Base-by-base conservation (phyloP, 192 early-diverging fungal species). In the Coemansia sp. region DNA sequence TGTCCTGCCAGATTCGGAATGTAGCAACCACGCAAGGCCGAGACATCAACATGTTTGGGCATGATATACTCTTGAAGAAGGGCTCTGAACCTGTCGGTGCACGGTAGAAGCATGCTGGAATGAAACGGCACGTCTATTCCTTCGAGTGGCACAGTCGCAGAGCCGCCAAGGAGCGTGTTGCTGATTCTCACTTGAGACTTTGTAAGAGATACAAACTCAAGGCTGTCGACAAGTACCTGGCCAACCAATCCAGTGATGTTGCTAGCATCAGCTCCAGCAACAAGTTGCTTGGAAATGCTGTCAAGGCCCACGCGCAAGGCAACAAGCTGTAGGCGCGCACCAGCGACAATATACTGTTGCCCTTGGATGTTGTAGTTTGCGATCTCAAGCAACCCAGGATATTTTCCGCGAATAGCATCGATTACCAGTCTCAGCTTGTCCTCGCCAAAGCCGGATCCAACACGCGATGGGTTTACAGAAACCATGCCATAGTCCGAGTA, bases 71-170 rank as follows among this genome's bases (percentile, higher is more conserved):
- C 87, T 59, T 76, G 85, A 20, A 97, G 82, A 52, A 92, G 85
- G 36, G 86, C 85, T 46, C 92, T 88, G 90, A 97, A 96, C 41
- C 52, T 89, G 29, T 84, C 72, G 40, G 95, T 89, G 70, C 95
- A 91, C 57, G 84, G 87, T 38, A 91, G 68, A 73, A 97, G 83
- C 86, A 90, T 90, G 66, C 84, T 86, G 0, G 94, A 95, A 58
- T 76, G 74, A 90, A 97, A 97, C 48, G 95, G 95, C 29, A 97
- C 91, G 68, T 97, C 95, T 54, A 97, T 94, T 57, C 95, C 95
- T 11, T 83, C 71, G 2, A 97, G 76, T 19, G 93, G 94, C 46
- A 94, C 91, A 19, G 94, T 95, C 19, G 95, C 94, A 53, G 84
- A 76, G 43, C 95, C 95, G 66, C 93, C 89, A 59, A 91, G 86